Base-by-base conservation (phyloP, 179 eudicot genomes). In the Beta corolliflora region DNA sequence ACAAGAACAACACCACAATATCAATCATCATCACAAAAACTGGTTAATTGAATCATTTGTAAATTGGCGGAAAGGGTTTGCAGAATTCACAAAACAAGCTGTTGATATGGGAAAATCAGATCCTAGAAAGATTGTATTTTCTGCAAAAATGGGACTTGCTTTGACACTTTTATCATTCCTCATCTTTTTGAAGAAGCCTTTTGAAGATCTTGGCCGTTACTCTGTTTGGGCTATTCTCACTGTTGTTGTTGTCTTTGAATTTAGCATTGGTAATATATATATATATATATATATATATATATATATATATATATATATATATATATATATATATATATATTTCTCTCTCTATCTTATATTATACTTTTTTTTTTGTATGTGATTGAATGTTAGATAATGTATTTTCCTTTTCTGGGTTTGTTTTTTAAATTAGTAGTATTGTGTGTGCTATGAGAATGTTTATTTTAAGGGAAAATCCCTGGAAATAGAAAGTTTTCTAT, bases 151-250 rank as follows among this genome's bases (percentile, higher is more conserved):
- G 85, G 92, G 90, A 1, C 82, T 87, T 64, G 89, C 91, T 59
- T 81, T 90, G 53, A 84, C 86, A 0, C 80, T 88, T 9, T 63
- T 90, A 3, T 86, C 89, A 5, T 55, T 90, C 11, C 77, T 90
- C 7, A 85, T 89, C 14, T 89, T 88, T 52, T 76, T 88, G 23
- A 84, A 88, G 80, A 87, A 82, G 55, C 92, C 89, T 12, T 82
- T 90, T 72, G 81, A 73, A 59, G 82, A 80, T 80, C 78, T 88
- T 44, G 85, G 85, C 1, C 82, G 86, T 12, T 87, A 87, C 69
- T 87, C 88, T 61, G 86, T 88, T 50, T 88, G 92, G 92, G 92
- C 91, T 45, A 88, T 88, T 66, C 88, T 90, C 64, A 89, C 91
- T 68, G 91, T 89, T n/a, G 91, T 89, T 15, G 86, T 89, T 9